Percentiles rank a stretch among this genome's conserved stretches.
Conservation (phyloP, 2,329 filamentous ascomycete genomes). For the Xylariomycetidae sp. region DNA sequence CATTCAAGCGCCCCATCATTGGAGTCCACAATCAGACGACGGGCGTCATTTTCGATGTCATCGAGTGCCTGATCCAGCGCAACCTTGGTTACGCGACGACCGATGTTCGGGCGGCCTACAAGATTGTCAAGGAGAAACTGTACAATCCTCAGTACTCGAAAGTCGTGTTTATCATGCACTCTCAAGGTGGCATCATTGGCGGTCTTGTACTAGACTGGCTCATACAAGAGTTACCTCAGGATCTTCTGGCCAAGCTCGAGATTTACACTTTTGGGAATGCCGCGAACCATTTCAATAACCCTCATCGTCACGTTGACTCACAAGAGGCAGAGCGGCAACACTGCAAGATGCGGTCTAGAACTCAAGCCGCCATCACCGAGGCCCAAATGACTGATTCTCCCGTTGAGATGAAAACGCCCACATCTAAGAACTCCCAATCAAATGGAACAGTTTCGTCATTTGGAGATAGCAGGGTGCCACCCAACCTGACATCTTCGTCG, state of each 20-base stretch:
- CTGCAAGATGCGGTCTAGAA: background rate
- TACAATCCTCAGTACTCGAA: constrained; percentile 60
- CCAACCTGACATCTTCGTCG: constrained; percentile 29
- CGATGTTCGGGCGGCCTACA: constrained; percentile 61
- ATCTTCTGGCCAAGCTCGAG: constrained; percentile 64
- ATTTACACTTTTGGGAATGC: constrained; percentile 76
- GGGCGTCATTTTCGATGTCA: constrained; percentile 70
- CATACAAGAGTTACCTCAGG: constrained; percentile 63
- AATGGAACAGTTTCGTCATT: constrained; percentile 8
- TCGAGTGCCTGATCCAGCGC: constrained; percentile 74
- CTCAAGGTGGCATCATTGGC: constrained; percentile 72
- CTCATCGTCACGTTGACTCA: constrained; percentile 47
- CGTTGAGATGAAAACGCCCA: constrained; percentile 15
- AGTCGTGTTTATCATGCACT: constrained; percentile 70
- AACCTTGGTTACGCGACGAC: constrained; percentile 67
- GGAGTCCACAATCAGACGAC: constrained; percentile 74
- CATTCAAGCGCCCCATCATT: constrained; percentile 65
- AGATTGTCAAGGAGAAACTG: constrained; percentile 58
- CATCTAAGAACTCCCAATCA: constrained; percentile 9
- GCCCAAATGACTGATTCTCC: constrained; percentile 26
- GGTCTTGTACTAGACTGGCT: constrained; percentile 73
- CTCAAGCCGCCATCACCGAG: constrained; percentile 28
- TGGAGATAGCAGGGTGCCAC: constrained; percentile 17
- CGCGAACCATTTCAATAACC: constrained; percentile 79
- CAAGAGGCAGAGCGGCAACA: constrained; percentile 35